Evolutionary conservation across 2,329 filamentous ascomycete genomes (phyloP).

Genomic region (Emmonsiellopsis sp.): DNA sequence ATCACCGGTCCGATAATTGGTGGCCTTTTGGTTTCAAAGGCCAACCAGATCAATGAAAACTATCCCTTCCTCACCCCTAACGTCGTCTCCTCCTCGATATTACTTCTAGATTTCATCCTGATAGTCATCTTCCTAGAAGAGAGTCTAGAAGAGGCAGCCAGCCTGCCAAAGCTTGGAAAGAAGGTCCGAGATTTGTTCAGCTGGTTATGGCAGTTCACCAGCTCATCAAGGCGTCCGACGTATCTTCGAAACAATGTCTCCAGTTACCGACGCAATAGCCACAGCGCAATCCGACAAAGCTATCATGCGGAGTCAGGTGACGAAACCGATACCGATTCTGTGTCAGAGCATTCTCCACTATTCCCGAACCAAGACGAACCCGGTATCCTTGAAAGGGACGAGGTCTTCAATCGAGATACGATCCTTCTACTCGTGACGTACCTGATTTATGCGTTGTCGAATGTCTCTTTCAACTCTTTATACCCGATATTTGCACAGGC

Average conservation of each 20-base stretch:
- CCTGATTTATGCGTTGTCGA: slow-evolving; percentile 85
- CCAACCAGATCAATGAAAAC: slow-evolving; percentile 46
- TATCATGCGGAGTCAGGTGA: slow-evolving; percentile 25
- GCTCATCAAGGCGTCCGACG: slow-evolving; percentile 46
- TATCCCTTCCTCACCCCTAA: slow-evolving; percentile 86
- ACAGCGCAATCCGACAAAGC: slow-evolving; percentile 14
- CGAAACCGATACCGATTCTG: slow-evolving; percentile 37
- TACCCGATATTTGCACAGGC: slow-evolving; percentile 89
- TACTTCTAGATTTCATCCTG: slow-evolving; percentile 63
- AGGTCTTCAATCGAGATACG: slow-evolving; percentile 71
- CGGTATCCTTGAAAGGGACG: slow-evolving; percentile 44
- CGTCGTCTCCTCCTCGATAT: slow-evolving; percentile 61
- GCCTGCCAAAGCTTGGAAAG: slow-evolving; percentile 51
- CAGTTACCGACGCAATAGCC: slow-evolving; percentile 21
- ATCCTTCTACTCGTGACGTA: slow-evolving; percentile 75
- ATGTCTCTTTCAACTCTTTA: slow-evolving; percentile 89
- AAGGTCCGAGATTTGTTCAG: slow-evolving; percentile 53
- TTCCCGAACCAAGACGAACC: slow-evolving; percentile 32
- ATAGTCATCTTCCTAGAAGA: slow-evolving; percentile 79
- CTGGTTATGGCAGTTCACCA: slow-evolving; percentile 63
- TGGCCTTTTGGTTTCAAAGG: slow-evolving; percentile 64
- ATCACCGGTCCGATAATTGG: slow-evolving; percentile 92
- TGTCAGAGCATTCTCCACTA: slow-evolving; percentile 26
- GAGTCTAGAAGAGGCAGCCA: slow-evolving; percentile 60
- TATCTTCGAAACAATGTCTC: slow-evolving; percentile 41